phyloP scores from a whole-genome alignment of 495 filamentous ascomycete genomes.

The Penicillium crystallinum region DNA sequence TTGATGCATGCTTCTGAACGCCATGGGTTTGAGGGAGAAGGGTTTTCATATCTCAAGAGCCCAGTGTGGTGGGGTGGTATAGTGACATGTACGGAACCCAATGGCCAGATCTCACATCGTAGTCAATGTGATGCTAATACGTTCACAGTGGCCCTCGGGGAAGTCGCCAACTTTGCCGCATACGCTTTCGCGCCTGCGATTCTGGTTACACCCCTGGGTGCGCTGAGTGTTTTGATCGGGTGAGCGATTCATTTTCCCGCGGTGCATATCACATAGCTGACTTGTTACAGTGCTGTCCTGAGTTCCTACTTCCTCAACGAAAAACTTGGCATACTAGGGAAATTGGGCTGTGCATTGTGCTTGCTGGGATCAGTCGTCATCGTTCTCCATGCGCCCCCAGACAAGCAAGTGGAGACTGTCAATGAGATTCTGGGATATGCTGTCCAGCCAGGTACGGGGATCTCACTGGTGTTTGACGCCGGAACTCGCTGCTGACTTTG shows the following conservation, averaged over 20 bases:
- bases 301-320: conserved; percentile 93
- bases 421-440: conserved; percentile 86
- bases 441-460: conserved; percentile 70
- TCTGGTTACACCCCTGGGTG: conserved; percentile 89
- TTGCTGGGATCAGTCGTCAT: conserved; percentile 96
- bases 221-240: conserved; percentile 91
- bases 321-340: conserved; percentile 79
- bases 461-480: neutral
- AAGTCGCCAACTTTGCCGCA: conserved; percentile 93
- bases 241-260: conserved; percentile 22
- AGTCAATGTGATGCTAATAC: conserved; percentile 13
- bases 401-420: conserved; percentile 80
- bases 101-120: neutral
- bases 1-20: conserved; percentile 82
- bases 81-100: conserved; percentile 60
- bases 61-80: conserved; percentile 96
- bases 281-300: conserved; percentile 65
- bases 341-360: conserved; percentile 92
- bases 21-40: conserved; percentile 95
- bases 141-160: conserved; percentile 65
- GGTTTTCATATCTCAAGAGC: conserved; percentile 86
- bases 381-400: conserved; percentile 92
- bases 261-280: conserved; percentile 22
- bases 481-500: neutral
- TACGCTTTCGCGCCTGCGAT: conserved; percentile 98